These are phyloP conservation scores for Calvatia gigantea DNA, from an alignment of 768 basidiomycete genomes.

Conservation along the genomic window DNA sequence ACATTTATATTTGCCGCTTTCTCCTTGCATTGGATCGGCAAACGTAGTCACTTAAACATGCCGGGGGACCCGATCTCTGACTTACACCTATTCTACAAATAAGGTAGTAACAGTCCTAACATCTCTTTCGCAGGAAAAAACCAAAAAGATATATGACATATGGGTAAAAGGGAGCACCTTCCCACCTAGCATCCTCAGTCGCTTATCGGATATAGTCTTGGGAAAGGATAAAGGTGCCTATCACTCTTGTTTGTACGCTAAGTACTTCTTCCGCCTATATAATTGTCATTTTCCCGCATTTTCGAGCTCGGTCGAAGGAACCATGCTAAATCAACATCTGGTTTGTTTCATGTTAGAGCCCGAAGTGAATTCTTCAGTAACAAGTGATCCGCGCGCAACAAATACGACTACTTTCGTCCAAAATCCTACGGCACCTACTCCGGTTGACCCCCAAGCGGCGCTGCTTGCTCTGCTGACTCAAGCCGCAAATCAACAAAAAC, in stretches of 20 bases:
- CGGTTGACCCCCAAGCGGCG: slow-evolving; percentile 54
- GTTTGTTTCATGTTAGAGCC: slow-evolving; percentile 63
- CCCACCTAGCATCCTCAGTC: slow-evolving; percentile 68
- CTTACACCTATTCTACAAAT: slow-evolving; percentile 15
- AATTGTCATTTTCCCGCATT: slow-evolving; percentile 50
- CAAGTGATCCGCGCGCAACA: slow-evolving; percentile 35
- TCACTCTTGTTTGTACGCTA: slow-evolving; percentile 70
- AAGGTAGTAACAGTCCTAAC: slow-evolving; percentile 36
- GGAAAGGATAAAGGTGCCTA: slow-evolving; percentile 87
- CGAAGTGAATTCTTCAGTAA: slow-evolving; percentile 34
- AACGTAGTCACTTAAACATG: slow-evolving; percentile 8
- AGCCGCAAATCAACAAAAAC: slow-evolving; percentile 45
- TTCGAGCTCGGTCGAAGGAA: slow-evolving; percentile 48
- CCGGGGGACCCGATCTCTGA: slow-evolving; percentile 6
- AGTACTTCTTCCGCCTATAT: slow-evolving; percentile 68
- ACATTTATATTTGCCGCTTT: not conserved
- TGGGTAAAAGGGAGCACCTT: slow-evolving; percentile 94
- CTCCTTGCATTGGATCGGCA: slow-evolving; percentile 19
- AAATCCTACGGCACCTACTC: slow-evolving; percentile 23
- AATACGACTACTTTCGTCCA: slow-evolving; percentile 26
- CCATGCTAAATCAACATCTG: slow-evolving; percentile 62
- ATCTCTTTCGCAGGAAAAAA: slow-evolving; percentile 76
- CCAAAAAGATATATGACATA: slow-evolving; percentile 95
- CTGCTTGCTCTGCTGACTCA: slow-evolving; percentile 69
- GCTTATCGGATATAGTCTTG: slow-evolving; percentile 67